These are phyloP conservation scores for Trichoderma cornu-damae DNA, from an alignment of 2,329 filamentous ascomycete genomes.

Conservation along the genomic window DNA sequence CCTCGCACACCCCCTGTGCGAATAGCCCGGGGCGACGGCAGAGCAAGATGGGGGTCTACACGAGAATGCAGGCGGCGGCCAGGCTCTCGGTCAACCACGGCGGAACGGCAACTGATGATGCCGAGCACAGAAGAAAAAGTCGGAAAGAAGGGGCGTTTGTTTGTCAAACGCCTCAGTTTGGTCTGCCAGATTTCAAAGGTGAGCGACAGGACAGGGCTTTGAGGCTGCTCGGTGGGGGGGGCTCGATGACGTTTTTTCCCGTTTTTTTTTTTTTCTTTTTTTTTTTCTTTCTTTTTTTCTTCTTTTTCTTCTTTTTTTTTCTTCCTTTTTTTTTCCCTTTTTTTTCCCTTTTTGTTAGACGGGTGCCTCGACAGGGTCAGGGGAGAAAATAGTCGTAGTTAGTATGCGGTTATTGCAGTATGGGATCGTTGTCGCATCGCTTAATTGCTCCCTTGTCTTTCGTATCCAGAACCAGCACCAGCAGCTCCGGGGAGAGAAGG, in stretches of 20 bases:
- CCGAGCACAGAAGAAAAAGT: background rate
- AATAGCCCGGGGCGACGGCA: background rate
- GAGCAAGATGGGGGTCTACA: background rate
- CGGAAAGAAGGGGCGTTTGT: background rate
- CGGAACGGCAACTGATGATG: background rate
- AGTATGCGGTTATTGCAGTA: too few species aligned
- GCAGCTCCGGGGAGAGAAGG: too few species aligned
- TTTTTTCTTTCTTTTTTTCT: too few species aligned
- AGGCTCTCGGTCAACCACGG: slow-evolving; percentile 7
- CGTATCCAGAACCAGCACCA: too few species aligned
- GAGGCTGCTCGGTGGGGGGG: slow-evolving; percentile 19
- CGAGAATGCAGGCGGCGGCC: background rate
- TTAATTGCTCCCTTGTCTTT: slow-evolving; percentile 10
- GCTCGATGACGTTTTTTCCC: slow-evolving; percentile 23
- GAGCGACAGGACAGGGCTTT: slow-evolving; percentile 9
- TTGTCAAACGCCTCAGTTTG: too few species aligned
- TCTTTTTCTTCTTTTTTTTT: slow-evolving; percentile 17
- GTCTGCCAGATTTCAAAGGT: slow-evolving; percentile 8
- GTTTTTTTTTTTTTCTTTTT: slow-evolving; percentile 9
- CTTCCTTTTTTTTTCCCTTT: slow-evolving; percentile 17
- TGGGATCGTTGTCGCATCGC: slow-evolving; percentile 11
- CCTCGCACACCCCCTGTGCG: slow-evolving; percentile 9
- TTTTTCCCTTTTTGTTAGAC: slow-evolving; percentile 3
- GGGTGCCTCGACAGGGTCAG: slow-evolving; percentile 9
- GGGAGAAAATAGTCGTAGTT: too few species aligned